A percentile compares a stretch with the other conserved stretches of the same genome.
phyloP scores from a whole-genome alignment of 2,329 filamentous ascomycete species.

The Ophiocordyceps australis region DNA sequence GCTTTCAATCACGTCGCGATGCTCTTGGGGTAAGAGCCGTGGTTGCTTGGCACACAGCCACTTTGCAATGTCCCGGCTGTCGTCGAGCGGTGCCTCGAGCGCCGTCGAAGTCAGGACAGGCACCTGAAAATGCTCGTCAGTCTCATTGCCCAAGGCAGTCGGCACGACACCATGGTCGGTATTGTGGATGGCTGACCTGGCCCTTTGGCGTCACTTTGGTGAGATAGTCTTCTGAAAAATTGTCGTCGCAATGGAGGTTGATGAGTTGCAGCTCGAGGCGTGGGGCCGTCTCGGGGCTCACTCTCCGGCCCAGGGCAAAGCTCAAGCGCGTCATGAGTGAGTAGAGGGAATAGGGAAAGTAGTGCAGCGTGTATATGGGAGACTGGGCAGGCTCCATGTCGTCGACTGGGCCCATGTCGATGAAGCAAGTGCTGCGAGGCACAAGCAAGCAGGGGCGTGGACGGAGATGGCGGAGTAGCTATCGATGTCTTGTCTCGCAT shows the following conservation, averaged over 20 bases:
- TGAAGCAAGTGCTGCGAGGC: too few species aligned
- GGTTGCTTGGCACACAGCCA: constrained; percentile 12
- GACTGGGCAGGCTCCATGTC: too few species aligned
- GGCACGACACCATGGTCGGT: not conserved
- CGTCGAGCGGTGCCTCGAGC: constrained; percentile 6
- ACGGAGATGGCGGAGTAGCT: too few species aligned
- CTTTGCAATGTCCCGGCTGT: constrained; percentile 9
- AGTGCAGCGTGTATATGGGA: constrained; percentile 10
- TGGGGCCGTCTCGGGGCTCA: constrained; percentile 9
- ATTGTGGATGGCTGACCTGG: constrained; percentile 6
- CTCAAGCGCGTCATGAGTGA: constrained; percentile 12
- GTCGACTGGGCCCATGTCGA: constrained; percentile 6
- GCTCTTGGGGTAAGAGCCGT: constrained; percentile 8
- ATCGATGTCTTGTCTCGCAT: too few species aligned
- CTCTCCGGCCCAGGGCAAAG: constrained; percentile 7
- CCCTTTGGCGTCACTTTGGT: constrained; percentile 9
- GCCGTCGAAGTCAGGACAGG: constrained; percentile 9
- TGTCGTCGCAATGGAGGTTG: constrained; percentile 9
- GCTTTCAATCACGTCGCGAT: constrained; percentile 6
- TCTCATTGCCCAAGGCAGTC: too few species aligned
- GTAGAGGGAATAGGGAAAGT: constrained; percentile 12
- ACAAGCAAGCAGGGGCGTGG: not conserved
- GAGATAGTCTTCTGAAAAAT: constrained; percentile 10
- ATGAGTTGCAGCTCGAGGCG: constrained; percentile 8
- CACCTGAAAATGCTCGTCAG: too few species aligned